Evolutionary conservation across 2,329 filamentous ascomycete genomes (phyloP).

Genomic region (Laburnicola sp.): DNA sequence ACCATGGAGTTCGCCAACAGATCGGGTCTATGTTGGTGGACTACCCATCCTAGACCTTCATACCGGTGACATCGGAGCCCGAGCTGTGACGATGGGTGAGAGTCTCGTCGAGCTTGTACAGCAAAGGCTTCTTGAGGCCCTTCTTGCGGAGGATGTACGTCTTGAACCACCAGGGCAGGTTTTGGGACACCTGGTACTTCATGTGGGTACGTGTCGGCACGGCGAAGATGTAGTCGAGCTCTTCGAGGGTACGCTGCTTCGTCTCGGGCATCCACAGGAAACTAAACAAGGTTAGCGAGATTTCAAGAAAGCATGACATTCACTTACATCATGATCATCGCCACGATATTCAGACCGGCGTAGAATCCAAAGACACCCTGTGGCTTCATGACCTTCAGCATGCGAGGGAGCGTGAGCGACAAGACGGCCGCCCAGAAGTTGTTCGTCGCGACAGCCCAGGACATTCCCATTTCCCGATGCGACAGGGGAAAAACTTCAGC

Average conservation of each 20-base stretch:
- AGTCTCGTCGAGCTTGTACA: slow-evolving; percentile 45
- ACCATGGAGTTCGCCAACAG: too few species aligned
- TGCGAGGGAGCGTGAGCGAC: slow-evolving; percentile 65
- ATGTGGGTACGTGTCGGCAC: slow-evolving; percentile 49
- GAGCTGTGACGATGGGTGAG: slow-evolving; percentile 2
- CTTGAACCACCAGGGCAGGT: slow-evolving; percentile 53
- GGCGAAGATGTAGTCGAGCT: slow-evolving; percentile 56
- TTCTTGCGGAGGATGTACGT: slow-evolving; percentile 48
- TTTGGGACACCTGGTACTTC: slow-evolving; percentile 34
- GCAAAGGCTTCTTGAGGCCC: slow-evolving; percentile 39
- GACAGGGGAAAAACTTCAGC: slow-evolving; percentile 71
- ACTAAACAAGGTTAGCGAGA: slow-evolving; percentile 17
- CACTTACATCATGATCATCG: slow-evolving; percentile 60
- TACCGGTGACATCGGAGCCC: slow-evolving; percentile 1
- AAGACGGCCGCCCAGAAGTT: slow-evolving; percentile 62
- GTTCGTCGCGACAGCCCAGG: slow-evolving; percentile 68
- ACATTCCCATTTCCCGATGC: slow-evolving; percentile 73
- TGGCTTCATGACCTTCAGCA: slow-evolving; percentile 56
- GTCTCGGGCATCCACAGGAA: slow-evolving; percentile 60
- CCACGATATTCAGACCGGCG: slow-evolving; percentile 61
- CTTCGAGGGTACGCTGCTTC: slow-evolving; percentile 54
- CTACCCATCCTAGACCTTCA: not conserved
- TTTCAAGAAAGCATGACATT: not conserved
- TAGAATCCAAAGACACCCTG: slow-evolving; percentile 66
- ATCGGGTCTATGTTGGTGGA: not conserved